Evolutionary conservation across 768 basidiomycete genomes (phyloP), one percentile per base, ranked within the genome.

Genomic region (Pholiota conissans): DNA sequence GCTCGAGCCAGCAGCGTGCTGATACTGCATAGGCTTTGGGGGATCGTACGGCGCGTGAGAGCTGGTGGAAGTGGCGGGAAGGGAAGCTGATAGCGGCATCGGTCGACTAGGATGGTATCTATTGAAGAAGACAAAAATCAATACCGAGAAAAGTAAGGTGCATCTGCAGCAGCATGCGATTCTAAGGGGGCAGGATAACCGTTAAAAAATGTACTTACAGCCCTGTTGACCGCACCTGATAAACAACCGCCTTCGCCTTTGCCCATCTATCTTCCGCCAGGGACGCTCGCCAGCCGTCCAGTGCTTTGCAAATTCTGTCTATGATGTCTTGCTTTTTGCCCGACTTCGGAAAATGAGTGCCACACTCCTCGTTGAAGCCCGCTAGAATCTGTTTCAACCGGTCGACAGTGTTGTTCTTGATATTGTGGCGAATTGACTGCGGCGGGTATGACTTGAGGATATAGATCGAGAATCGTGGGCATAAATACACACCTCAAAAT

Each of bases 301-400:
- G 72, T 60, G 79, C 75, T 7, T 64, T 62, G 45, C 82, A 72
- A 59, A 94, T 87, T 60, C 90, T 81, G 69, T 92, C 89, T 67
- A 93, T 91, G 47, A 93, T 81, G 30, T 93, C 93, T 64, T 91
- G 89, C 68, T 94, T 94, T 76, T 90, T 93, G 26, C 92, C 92
- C 10, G 89, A 80, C 71, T 90, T 91, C 53, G 82, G 76, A 27
- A 92, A 75, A 63, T 81, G 79, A 3, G 84, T 82, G 52, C 74
- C 74, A 67, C 91, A 92, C 69, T 91, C 87, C 34, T 90, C 89
- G 74, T 91, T 92, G 63, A 93, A 78, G 24, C 87, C 87, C 35
- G 77, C 71, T 56, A 94, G 77, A 63, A 94, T 90, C 68, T 89
- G 87, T 71, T 94, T 93, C 61, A 94, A 83, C 72, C 79, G 85